Percentiles rank a stretch among this genome's conserved stretches.
These are phyloP conservation scores for Huntiella moniliformis DNA, from an alignment of 2,329 filamentous ascomycete genomes.

Conservation along the genomic window DNA sequence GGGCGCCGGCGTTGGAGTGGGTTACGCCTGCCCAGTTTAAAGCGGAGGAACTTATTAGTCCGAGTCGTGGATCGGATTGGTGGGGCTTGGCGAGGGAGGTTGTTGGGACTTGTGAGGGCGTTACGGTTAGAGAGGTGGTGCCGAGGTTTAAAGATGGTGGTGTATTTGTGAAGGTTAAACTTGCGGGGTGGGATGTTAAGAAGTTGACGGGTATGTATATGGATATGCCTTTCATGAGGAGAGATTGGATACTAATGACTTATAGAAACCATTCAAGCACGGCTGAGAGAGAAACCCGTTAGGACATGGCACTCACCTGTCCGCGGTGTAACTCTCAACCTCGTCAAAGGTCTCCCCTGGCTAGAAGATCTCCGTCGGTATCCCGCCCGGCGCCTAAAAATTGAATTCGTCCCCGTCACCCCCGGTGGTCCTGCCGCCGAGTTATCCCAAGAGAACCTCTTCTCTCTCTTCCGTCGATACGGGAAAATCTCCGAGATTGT, in stretches of 20 bases:
- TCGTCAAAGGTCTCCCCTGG: slow-evolving; percentile 79
- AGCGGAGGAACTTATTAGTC: slow-evolving; percentile 24
- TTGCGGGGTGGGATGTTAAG: slow-evolving; percentile 20
- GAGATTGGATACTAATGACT: background rate
- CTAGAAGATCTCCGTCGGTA: slow-evolving; percentile 78
- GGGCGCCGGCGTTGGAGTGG: slow-evolving; percentile 10
- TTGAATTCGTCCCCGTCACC: slow-evolving; percentile 64
- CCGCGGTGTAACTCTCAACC: slow-evolving; percentile 44
- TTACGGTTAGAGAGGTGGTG: slow-evolving; percentile 64
- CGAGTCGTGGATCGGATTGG: slow-evolving; percentile 35
- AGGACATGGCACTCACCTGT: slow-evolving; percentile 87
- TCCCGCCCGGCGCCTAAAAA: slow-evolving; percentile 54
- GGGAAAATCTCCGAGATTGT: slow-evolving; percentile 79
- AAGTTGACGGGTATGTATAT: slow-evolving; percentile 24
- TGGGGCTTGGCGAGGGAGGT: slow-evolving; percentile 38
- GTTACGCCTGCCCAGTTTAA: slow-evolving; percentile 8
- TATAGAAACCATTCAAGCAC: slow-evolving; percentile 34
- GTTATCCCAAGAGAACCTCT: slow-evolving; percentile 69
- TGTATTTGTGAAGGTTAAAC: slow-evolving; percentile 71
- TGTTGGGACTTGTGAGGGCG: slow-evolving; percentile 39
- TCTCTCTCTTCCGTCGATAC: slow-evolving; percentile 72
- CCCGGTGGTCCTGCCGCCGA: slow-evolving; percentile 36
- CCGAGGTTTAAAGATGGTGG: slow-evolving; percentile 82
- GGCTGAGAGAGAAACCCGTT: slow-evolving; percentile 50
- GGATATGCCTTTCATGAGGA: background rate